phyloP scores from a whole-genome alignment of 2,329 filamentous ascomycete species.

The Lizonia empirigonia region DNA sequence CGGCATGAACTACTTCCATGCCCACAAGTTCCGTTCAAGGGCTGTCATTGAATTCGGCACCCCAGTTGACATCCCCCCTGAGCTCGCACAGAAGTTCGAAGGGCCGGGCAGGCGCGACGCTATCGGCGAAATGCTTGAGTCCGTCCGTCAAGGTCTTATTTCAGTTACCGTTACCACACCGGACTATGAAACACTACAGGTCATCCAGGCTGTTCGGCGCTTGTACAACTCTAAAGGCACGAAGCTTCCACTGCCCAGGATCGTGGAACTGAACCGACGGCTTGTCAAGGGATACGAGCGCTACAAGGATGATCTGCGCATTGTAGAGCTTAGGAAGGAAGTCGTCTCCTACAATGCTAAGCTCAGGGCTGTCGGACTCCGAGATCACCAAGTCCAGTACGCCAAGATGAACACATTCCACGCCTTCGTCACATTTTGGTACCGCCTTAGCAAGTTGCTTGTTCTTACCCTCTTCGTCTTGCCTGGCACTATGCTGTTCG shows the following conservation, averaged over 20 bases:
- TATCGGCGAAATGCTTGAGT: slow-evolving; percentile 82
- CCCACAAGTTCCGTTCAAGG: slow-evolving; percentile 95
- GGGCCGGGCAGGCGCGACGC: slow-evolving; percentile 75
- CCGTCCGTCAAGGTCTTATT: slow-evolving; percentile 81
- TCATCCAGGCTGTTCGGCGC: slow-evolving; percentile 90
- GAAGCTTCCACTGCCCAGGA: slow-evolving; percentile 87
- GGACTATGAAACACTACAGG: slow-evolving; percentile 87
- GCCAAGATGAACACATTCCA: slow-evolving; percentile 79
- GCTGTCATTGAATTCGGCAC: slow-evolving; percentile 95
- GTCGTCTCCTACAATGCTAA: slow-evolving; percentile 87
- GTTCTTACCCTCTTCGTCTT: slow-evolving; percentile 80
- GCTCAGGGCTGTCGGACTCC: slow-evolving; percentile 82
- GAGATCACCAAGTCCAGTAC: slow-evolving; percentile 94
- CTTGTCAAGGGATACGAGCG: slow-evolving; percentile 89
- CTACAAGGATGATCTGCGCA: slow-evolving; percentile 88
- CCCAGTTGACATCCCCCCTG: slow-evolving; percentile 80
- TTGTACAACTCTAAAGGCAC: slow-evolving; percentile 94
- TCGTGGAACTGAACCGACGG: slow-evolving; percentile 91
- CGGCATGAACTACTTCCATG: slow-evolving; percentile 99
- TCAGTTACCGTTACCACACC: slow-evolving; percentile 90
- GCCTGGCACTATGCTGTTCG: slow-evolving; percentile 85
- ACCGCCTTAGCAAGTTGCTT: slow-evolving; percentile 77
- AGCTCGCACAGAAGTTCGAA: slow-evolving; percentile 85
- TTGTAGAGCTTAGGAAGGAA: slow-evolving; percentile 73
- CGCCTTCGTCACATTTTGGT: slow-evolving; percentile 77